These are phyloP conservation scores for Clavispora carvajalis DNA, from an alignment of 805 yeast species.

Conservation along the genomic window DNA sequence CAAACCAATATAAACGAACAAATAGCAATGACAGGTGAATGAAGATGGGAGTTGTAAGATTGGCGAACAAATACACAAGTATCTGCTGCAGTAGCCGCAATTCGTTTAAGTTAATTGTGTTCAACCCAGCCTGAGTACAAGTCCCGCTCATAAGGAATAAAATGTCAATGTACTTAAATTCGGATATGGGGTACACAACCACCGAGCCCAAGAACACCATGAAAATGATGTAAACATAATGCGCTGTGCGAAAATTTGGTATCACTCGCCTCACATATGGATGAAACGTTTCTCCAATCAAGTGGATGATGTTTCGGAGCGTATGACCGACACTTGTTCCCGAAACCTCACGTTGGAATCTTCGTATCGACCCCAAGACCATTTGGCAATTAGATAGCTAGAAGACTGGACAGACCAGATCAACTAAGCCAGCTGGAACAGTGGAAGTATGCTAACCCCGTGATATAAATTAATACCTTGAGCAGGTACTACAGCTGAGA, in stretches of 20 bases:
- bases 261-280: conserved; percentile 39
- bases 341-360: conserved; percentile 19
- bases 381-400: not conserved
- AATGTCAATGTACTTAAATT: conserved; percentile 68
- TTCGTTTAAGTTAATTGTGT: conserved; percentile 65
- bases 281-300: conserved; percentile 28
- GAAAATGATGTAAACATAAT: conserved; percentile 63
- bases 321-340: conserved; percentile 29
- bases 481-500: not conserved
- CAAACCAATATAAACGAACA: conserved; percentile 83
- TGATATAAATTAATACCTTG: not conserved
- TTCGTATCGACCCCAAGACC: not conserved
- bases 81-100: conserved; percentile 77
- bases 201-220: conserved; percentile 66
- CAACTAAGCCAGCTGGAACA: not conserved
- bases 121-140: conserved; percentile 87
- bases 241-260: conserved; percentile 59
- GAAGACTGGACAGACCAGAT: not conserved
- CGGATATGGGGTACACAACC: conserved; percentile 68
- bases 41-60: conserved; percentile 79
- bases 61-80: conserved; percentile 54
- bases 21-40: conserved; percentile 77
- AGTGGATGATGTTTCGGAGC: conserved; percentile 32
- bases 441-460: not conserved
- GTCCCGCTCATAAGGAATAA: conserved; percentile 74